These are phyloP conservation scores for Whalleya microplaca DNA, from an alignment of 2,329 filamentous ascomycete species.

Conservation along the genomic window DNA sequence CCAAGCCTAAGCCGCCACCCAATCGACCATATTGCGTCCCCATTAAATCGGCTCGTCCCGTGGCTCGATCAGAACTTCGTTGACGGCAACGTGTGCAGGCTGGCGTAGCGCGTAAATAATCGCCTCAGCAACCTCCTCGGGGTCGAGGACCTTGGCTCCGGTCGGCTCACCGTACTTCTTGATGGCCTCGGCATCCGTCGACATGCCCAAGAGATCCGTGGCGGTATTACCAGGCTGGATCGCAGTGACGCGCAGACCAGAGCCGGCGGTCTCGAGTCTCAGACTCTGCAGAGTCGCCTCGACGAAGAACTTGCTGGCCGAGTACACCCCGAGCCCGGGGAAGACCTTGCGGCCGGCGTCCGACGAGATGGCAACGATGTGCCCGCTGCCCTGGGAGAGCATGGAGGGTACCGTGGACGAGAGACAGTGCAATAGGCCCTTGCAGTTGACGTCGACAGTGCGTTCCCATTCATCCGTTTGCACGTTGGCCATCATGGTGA, in stretches of 20 bases:
- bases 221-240: conserved; percentile 79
- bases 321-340: conserved; percentile 80
- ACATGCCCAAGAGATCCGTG: conserved; percentile 75
- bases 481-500: conserved; percentile 81
- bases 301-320: conserved; percentile 83
- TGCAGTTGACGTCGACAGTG: conserved; percentile 86
- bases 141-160: conserved; percentile 74
- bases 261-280: conserved; percentile 75
- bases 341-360: conserved; percentile 83
- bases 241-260: conserved; percentile 72
- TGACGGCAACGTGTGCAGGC: conserved; percentile 76
- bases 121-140: conserved; percentile 71
- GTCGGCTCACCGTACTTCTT: conserved; percentile 78
- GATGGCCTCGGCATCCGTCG: conserved; percentile 74
- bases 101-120: conserved; percentile 77
- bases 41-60: conserved; percentile 71
- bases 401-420: conserved; percentile 71
- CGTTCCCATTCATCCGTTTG: conserved; percentile 77
- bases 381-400: conserved; percentile 68
- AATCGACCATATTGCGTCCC: background rate
- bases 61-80: conserved; percentile 80
- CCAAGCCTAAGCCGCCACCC: background rate
- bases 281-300: conserved; percentile 78
- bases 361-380: conserved; percentile 81
- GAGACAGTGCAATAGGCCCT: conserved; percentile 75